These are phyloP conservation scores for Crithidia fasciculata DNA, from an alignment of 208 protist species.

Conservation along the genomic window DNA sequence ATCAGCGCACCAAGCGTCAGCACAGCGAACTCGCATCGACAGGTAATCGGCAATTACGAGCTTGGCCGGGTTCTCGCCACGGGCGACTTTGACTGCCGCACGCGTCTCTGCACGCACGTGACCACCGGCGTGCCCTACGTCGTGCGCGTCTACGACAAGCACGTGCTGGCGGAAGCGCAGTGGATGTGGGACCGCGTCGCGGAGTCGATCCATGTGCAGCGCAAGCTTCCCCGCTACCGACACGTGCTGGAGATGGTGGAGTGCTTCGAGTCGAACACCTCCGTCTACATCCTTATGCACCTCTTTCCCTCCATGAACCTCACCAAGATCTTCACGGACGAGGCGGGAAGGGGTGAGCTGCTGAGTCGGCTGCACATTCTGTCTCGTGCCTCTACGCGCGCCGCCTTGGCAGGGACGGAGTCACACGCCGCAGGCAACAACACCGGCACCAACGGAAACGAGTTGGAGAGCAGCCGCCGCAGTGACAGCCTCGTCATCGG, in stretches of 20 bases:
- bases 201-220: conserved; percentile 82
- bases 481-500: no score
- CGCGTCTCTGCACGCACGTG: conserved; percentile 79
- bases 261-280: conserved; percentile 83
- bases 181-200: conserved; percentile 89
- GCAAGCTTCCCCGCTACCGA: conserved; percentile 78
- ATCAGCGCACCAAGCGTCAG: neutral
- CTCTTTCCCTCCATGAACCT: conserved; percentile 75
- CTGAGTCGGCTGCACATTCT: conserved; percentile 16
- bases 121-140: conserved; percentile 81
- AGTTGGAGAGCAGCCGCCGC: no score
- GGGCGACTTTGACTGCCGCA: conserved; percentile 88
- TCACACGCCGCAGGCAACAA: no score
- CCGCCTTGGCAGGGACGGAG: neutral
- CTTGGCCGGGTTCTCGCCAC: conserved; percentile 74
- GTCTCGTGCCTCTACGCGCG: conserved; percentile 3
- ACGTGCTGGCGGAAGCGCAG: conserved; percentile 63
- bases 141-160: conserved; percentile 85
- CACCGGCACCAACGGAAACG: no score
- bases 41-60: conserved; percentile 89
- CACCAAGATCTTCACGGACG: conserved; percentile 61
- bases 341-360: conserved; percentile 13
- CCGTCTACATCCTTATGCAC: conserved; percentile 89
- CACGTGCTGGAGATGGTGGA: conserved; percentile 89
- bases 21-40: conserved; percentile 17